Conservation (phyloP, 2,329 filamentous ascomycete species). For the Venturia nashicola region DNA sequence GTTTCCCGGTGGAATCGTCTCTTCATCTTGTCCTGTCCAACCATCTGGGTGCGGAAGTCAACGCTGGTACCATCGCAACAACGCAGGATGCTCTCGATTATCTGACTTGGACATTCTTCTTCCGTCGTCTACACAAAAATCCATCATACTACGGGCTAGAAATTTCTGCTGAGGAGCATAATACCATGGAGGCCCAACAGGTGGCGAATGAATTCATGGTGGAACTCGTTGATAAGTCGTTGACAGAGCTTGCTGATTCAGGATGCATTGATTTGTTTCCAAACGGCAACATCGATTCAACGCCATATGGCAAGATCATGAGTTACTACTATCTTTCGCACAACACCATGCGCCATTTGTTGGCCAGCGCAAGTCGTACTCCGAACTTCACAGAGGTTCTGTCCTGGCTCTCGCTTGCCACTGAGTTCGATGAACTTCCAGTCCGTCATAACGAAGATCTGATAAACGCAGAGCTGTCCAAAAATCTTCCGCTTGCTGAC, state of each 20-base stretch:
- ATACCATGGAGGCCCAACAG: slow-evolving; percentile 71
- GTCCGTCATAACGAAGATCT: slow-evolving; percentile 98
- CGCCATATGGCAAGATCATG: slow-evolving; percentile 94
- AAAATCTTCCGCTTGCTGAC: slow-evolving; percentile 61
- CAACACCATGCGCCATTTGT: slow-evolving; percentile 79
- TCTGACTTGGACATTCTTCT: slow-evolving; percentile 99
- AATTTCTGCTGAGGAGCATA: slow-evolving; percentile 85
- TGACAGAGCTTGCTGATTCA: slow-evolving; percentile 70
- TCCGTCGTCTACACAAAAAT: slow-evolving; percentile 92
- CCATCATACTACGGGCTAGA: slow-evolving; percentile 95
- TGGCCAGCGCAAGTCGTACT: slow-evolving; percentile 59
- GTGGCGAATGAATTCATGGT: slow-evolving; percentile 93
- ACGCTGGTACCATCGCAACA: slow-evolving; percentile 79
- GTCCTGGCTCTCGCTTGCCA: slow-evolving; percentile 84
- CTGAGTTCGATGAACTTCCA: slow-evolving; percentile 93
- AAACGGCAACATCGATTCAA: slow-evolving; percentile 82
- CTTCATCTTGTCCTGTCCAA: slow-evolving; percentile 95
- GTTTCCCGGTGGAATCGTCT: slow-evolving; percentile 93
- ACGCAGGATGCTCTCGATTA: slow-evolving; percentile 98
- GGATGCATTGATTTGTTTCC: slow-evolving; percentile 72
- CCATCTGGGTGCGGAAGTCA: slow-evolving; percentile 89
- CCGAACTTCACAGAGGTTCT: slow-evolving; percentile 73
- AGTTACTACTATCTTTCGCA: slow-evolving; percentile 97
- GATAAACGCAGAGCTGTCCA: slow-evolving; percentile 82
- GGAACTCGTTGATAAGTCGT: slow-evolving; percentile 75